A percentile compares a stretch with the other conserved stretches of the same genome.
These are phyloP conservation scores for Xylaria intraflava DNA, from an alignment of 495 filamentous ascomycete species.

Conservation along the genomic window DNA sequence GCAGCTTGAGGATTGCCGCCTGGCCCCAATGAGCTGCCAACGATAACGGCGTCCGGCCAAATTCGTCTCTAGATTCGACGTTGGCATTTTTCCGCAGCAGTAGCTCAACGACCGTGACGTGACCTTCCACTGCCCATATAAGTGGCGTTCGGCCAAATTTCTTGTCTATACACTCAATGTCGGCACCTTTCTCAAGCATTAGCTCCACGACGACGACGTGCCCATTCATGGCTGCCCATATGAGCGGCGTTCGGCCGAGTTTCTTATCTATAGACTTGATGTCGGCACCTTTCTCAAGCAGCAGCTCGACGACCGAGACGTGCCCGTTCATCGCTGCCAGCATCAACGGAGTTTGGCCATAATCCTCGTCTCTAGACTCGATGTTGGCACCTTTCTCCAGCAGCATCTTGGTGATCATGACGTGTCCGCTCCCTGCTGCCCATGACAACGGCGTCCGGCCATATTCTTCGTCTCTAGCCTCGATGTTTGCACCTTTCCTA, in stretches of 20 bases:
- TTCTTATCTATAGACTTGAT: neutral
- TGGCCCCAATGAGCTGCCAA: neutral
- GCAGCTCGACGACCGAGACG: neutral
- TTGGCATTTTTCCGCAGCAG: neutral
- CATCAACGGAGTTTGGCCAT: neutral
- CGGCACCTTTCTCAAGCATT: neutral
- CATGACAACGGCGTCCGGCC: neutral
- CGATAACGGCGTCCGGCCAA: neutral
- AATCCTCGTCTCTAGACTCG: neutral
- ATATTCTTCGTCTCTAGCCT: neutral
- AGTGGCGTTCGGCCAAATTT: neutral
- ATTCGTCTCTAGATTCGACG: slow-evolving; percentile 9
- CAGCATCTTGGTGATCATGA: slow-evolving; percentile 1
- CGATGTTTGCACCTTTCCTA: neutral
- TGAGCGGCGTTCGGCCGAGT: slow-evolving; percentile 1
- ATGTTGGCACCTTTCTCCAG: neutral
- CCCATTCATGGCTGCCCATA: slow-evolving; percentile 1
- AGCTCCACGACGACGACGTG: neutral
- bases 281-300: neutral
- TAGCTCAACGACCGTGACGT: neutral
- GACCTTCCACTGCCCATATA: neutral
- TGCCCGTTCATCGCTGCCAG: neutral
- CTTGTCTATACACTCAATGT: slow-evolving; percentile 12
- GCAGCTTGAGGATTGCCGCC: neutral
- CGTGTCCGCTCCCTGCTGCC: neutral